Evolutionary conservation across 495 filamentous ascomycete species (phyloP).

Genomic region (Bathelium albidoporum): DNA sequence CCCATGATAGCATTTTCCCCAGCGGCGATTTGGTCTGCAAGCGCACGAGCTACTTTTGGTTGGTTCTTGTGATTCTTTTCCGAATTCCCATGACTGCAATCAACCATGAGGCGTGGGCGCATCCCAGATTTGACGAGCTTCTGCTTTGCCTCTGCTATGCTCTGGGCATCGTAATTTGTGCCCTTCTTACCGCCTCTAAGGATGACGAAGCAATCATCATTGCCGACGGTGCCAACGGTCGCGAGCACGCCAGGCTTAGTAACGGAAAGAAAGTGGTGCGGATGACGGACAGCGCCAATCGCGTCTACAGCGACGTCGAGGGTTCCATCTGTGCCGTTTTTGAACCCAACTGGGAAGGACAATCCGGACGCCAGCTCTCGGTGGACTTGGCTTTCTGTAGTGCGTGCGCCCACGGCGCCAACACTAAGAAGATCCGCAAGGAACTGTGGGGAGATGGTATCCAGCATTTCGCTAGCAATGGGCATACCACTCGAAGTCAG

Average conservation of each 20-base stretch:
- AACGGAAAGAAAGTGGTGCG: constrained; percentile 96
- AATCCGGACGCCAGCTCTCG: constrained; percentile 88
- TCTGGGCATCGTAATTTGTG: constrained; percentile 84
- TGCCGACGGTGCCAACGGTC: constrained; percentile 90
- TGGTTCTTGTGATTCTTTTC: constrained; percentile 95
- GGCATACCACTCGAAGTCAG: constrained; percentile 93
- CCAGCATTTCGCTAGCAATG: constrained; percentile 96
- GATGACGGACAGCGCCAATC: constrained; percentile 84
- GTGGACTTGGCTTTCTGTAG: constrained; percentile 92
- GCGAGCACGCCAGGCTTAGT: constrained; percentile 95
- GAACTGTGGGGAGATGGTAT: constrained; percentile 98
- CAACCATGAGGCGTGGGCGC: constrained; percentile 79
- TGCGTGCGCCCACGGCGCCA: constrained; percentile 89
- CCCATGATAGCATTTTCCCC: constrained; percentile 90
- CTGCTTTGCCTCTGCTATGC: constrained; percentile 65
- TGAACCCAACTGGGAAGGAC: constrained; percentile 97
- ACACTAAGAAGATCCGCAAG: constrained; percentile 86
- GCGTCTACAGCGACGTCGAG: constrained; percentile 89
- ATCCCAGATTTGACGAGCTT: constrained; percentile 57
- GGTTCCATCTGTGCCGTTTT: constrained; percentile 95
- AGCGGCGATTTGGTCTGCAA: constrained; percentile 73
- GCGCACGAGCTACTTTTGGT: constrained; percentile 75
- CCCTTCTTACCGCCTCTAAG: constrained; percentile 86
- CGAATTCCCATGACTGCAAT: constrained; percentile 96
- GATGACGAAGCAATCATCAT: constrained; percentile 98